Evolutionary conservation across 2,329 filamentous ascomycete species (phyloP).

Genomic region (Fusarium sp.): DNA sequence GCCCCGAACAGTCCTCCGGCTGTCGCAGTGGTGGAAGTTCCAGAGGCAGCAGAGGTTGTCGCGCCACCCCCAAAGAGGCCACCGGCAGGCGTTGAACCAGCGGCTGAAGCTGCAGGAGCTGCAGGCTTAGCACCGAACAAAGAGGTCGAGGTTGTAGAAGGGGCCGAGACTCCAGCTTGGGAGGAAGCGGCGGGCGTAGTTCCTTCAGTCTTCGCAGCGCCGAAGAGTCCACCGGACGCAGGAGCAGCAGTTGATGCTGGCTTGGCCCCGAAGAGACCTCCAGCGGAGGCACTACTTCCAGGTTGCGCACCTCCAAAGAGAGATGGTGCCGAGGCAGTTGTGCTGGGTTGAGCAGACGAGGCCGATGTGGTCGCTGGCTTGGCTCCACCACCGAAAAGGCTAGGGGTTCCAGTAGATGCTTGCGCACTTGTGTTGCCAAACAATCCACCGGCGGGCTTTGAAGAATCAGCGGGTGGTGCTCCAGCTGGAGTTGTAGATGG

Average conservation of each 20-base stretch:
- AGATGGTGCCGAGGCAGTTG: slow-evolving; percentile 39
- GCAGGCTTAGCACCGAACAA: slow-evolving; percentile 62
- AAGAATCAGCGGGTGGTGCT: slow-evolving; percentile 62
- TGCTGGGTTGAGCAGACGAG: slow-evolving; percentile 34
- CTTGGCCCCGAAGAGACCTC: slow-evolving; percentile 55
- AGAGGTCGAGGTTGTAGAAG: slow-evolving; percentile 44
- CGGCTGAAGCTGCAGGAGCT: slow-evolving; percentile 52
- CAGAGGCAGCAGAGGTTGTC: slow-evolving; percentile 50
- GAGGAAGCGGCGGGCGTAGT: slow-evolving; percentile 37
- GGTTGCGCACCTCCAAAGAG: slow-evolving; percentile 57
- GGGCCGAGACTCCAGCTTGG: slow-evolving; percentile 43
- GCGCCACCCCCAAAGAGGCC: slow-evolving; percentile 55
- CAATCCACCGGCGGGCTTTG: slow-evolving; percentile 49
- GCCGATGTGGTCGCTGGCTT: slow-evolving; percentile 49
- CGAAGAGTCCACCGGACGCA: slow-evolving; percentile 45
- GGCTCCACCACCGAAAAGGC: slow-evolving; percentile 52
- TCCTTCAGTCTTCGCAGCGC: slow-evolving; percentile 45
- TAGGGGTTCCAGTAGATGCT: slow-evolving; percentile 41
- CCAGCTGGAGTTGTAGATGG: slow-evolving; percentile 71
- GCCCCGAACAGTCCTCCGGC: slow-evolving; percentile 54
- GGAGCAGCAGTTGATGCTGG: slow-evolving; percentile 48
- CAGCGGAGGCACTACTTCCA: slow-evolving; percentile 49
- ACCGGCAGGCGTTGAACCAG: slow-evolving; percentile 55
- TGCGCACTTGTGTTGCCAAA: slow-evolving; percentile 46
- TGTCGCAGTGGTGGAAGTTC: slow-evolving; percentile 51